Base-by-base conservation (phyloP, 1,284 basidiomycete genomes). In the Apiotrichum akiyoshidainum region DNA sequence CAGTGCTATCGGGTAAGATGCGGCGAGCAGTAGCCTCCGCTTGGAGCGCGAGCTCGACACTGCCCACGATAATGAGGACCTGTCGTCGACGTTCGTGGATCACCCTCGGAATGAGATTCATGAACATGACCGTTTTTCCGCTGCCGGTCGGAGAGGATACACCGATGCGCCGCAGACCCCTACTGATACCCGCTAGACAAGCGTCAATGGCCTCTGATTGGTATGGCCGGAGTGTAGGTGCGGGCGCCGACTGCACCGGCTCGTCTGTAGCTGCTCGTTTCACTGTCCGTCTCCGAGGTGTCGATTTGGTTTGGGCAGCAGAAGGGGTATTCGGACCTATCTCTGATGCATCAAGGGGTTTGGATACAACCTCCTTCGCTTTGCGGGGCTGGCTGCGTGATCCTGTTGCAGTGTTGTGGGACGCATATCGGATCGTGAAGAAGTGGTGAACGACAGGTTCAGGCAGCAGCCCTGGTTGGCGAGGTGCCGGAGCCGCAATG, bases 71-170 rank as follows among this genome's bases (percentile, higher is more conserved):
- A n/a, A 78, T 68, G 48, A 78, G 61, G 0, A 69, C 71, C 52
- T 67, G 63, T 2, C 44, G 22, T 1, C 52, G 37, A 14, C 19
- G 33, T 5, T 40, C 59, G 8, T 14, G 39, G n/a, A 14, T 55
- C 52, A 73, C 57, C 17, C 53, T 55, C 1, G 86, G 84, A 12
- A 94, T 81, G 19, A 94, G 82, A 7, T 85, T 84, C 52, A 92
- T 87, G 65, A 94, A 98, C 58, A 94, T 89, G 1, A 90, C 90
- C 0, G 94, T 97, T 77, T 98, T 98, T 10, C 94, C 94, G 33
- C 89, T 86, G 13, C 92, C 91, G 21, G 94, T 96, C 12, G 93
- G 92, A 1, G 92, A 82, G 14, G 89, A 94, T 22, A 95, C 90
- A n/a, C 93, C 93, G 49, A 97, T 89, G 22, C 93, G 86, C 2